phyloP scores from a whole-genome alignment of 352 stramenopile genomes.

The Phytopythium ostracodes region DNA sequence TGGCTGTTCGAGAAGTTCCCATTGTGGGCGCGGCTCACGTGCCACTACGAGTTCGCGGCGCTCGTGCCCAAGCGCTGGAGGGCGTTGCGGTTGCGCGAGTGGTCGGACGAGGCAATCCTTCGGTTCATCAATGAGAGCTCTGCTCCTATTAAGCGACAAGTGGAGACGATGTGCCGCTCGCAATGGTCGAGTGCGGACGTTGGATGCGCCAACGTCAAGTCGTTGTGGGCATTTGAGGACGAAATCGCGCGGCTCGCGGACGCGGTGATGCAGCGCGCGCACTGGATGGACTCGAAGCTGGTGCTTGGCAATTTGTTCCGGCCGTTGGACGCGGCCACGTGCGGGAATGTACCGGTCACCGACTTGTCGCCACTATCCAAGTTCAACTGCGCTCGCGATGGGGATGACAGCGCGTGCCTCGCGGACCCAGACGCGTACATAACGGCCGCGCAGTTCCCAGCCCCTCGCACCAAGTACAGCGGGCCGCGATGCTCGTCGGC shows the following conservation, averaged over 20 bases:
- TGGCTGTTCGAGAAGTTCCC: conserved; percentile 27
- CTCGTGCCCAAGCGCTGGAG: conserved; percentile 29
- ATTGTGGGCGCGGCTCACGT: conserved; percentile 30
- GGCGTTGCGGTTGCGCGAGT: conserved; percentile 14
- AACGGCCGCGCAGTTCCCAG: conserved; percentile 12
- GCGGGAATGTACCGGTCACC: neutral
- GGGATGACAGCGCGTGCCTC: conserved; percentile 17
- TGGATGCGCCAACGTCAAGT: conserved; percentile 24
- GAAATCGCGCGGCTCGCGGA: conserved; percentile 14
- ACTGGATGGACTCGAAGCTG: conserved; percentile 23
- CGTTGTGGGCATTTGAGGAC: conserved; percentile 12
- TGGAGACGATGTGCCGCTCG: conserved; percentile 13
- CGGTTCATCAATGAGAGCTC: conserved; percentile 19
- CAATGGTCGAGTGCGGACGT: conserved; percentile 18
- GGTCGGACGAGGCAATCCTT: conserved; percentile 21
- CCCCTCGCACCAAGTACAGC: neutral
- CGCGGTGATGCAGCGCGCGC: conserved; percentile 11
- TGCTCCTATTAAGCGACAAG: conserved; percentile 16
- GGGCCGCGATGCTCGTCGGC: conserved; percentile 12
- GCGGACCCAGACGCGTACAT: conserved; percentile 21
- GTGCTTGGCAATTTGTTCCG: neutral
- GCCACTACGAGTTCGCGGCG: conserved; percentile 34
- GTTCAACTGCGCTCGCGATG: conserved; percentile 22
- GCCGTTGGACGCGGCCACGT: neutral
- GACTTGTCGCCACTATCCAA: conserved; percentile 10